Conservation (phyloP, 179 eudicot species). For the Camellia oleifera region DNA sequence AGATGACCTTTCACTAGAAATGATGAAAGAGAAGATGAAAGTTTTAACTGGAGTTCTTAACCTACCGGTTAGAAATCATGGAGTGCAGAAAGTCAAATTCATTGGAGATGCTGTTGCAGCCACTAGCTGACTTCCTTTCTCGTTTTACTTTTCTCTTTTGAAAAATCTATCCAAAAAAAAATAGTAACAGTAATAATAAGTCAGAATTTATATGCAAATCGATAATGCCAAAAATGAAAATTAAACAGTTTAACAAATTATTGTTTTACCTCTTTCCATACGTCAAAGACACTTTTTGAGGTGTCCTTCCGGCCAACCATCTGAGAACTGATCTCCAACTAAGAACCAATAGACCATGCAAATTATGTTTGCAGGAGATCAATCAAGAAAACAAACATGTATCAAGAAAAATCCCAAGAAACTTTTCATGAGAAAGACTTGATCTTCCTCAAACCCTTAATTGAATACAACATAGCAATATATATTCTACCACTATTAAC, state of each 20-base stretch:
- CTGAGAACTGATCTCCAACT: constrained; percentile 85
- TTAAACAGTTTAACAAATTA: neutral
- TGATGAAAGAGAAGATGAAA: neutral
- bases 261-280: constrained; percentile 86
- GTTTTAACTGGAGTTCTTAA: constrained; percentile 18
- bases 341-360: constrained; percentile 19
- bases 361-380: constrained; percentile 8
- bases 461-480: neutral
- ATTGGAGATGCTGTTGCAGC: constrained; percentile 32
- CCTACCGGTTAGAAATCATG: constrained; percentile 77
- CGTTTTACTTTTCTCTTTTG: constrained; percentile 70
- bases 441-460: neutral
- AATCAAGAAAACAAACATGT: neutral
- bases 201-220: neutral
- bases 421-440: neutral
- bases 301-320: constrained; percentile 92
- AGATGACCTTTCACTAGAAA: constrained; percentile 14
- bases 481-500: neutral
- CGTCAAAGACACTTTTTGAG: constrained; percentile 76
- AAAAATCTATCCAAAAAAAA: constrained; percentile 56
- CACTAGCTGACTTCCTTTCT: constrained; percentile 32
- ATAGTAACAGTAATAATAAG: neutral
- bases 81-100: constrained; percentile 62
- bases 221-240: neutral
- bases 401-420: neutral